Base-by-base conservation (phyloP, 2,329 filamentous ascomycete genomes). In the Lecanicillium sp. region DNA sequence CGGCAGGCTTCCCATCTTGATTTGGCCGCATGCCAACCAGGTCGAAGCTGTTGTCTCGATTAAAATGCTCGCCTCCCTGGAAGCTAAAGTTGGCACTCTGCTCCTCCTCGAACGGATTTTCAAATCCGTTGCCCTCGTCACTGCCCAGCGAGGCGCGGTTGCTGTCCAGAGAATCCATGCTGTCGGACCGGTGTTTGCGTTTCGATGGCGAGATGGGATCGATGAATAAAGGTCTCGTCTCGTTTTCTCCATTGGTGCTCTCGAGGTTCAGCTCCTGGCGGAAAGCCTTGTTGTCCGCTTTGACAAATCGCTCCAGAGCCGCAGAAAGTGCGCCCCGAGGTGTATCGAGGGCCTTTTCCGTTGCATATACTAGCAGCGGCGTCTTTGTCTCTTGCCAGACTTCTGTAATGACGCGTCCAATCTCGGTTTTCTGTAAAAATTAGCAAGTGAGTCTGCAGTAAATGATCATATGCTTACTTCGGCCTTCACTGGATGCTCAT, bases 361-460 rank as follows among this genome's bases (percentile, higher is more conserved):
- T 75, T 19, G 77, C 77, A 55, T 80, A 81, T 4, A 81, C 62
- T 3, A 81, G 56, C 15, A 78, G 55, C 0, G 72, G 69, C 15
- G 63, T 67, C 47, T 71, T 74, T 8, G 69, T 70, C 40, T 77
- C 74, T 7, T 66, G 62, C 61, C 70, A 74, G 17, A 76, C 67
- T 9, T 70, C 67, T 40, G 65, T 58, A 3, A 76, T 60, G 20
- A 77, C 69, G 27, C 67, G 64, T 32, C 73, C 69, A 19, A 70
- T 56, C 3, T 67, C 67, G 2, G 71, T 66, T 68, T 71, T 76
- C 76, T 80, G 51, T 29, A 29, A 12, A 9, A 5, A 26, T 51
- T 48, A 19, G 9, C 30, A 50, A 65, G 48, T 60, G 50, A 17
- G n/a, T n/a, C n/a, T n/a, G n/a, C n/a, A n/a, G n/a, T n/a, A n/a